phyloP scores from a whole-genome alignment of 1,284 basidiomycete genomes.

The Malassezia obtusa region DNA sequence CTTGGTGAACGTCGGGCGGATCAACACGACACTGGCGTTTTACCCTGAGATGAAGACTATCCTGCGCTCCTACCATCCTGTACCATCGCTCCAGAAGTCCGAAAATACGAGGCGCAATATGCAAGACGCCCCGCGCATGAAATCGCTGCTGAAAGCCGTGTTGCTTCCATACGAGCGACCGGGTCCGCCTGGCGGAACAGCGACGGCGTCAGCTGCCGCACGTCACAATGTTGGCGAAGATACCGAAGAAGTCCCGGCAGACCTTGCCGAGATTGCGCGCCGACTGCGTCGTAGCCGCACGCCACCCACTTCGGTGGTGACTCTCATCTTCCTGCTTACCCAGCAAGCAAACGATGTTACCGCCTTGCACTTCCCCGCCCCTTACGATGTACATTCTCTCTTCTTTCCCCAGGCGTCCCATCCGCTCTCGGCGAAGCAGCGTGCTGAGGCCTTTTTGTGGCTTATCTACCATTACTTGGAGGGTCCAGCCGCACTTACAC shows the following conservation, averaged over 20 bases:
- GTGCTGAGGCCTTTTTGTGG: constrained; percentile 42
- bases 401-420: constrained; percentile 40
- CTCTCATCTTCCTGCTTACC: constrained; percentile 39
- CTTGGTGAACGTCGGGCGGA: constrained; percentile 79
- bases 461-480: constrained; percentile 44
- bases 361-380: constrained; percentile 32
- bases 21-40: constrained; percentile 84
- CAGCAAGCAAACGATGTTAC: constrained; percentile 32
- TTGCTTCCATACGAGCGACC: constrained; percentile 60
- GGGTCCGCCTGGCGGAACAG: constrained; percentile 21
- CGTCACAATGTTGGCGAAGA: constrained; percentile 22
- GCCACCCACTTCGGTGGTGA: constrained; percentile 39
- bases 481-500: constrained; percentile 29
- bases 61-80: constrained; percentile 69
- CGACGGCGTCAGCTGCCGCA: constrained; percentile 28
- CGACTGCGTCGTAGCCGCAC: constrained; percentile 22
- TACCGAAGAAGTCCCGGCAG: constrained; percentile 34
- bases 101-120: constrained; percentile 59
- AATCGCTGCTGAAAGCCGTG: constrained; percentile 65
- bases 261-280: constrained; percentile 34
- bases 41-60: constrained; percentile 67
- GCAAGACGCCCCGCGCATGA: constrained; percentile 71
- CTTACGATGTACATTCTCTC: constrained; percentile 36
- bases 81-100: constrained; percentile 64
- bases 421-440: constrained; percentile 29